A percentile compares a stretch with the other conserved stretches of the same genome.
Conservation (phyloP, 352 stramenopile genomes). For the Globisporangium yorkense region DNA sequence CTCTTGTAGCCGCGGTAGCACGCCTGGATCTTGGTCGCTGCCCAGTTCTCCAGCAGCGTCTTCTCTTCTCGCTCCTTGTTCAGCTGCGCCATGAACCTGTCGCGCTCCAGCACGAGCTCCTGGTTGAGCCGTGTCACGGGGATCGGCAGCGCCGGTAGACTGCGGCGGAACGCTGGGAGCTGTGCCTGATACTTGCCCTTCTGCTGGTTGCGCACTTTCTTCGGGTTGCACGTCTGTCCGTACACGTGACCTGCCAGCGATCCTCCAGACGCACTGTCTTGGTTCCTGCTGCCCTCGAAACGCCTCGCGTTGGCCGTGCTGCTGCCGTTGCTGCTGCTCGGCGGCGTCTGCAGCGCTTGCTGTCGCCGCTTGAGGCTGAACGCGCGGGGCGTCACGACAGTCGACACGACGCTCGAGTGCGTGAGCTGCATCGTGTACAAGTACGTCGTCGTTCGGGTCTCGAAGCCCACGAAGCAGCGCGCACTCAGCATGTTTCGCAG, state of each 20-base stretch:
- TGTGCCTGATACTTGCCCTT: constrained; percentile 41
- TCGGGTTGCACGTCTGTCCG: constrained; percentile 19
- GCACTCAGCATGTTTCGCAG: constrained; percentile 23
- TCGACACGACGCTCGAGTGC: constrained; percentile 60
- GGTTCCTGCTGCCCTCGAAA: constrained; percentile 15
- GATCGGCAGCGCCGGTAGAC: constrained; percentile 45
- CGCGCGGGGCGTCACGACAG: constrained; percentile 39
- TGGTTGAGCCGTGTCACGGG: constrained; percentile 41
- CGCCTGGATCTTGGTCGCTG: constrained; percentile 58
- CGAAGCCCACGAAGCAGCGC: constrained; percentile 33
- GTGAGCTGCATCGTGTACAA: constrained; percentile 54
- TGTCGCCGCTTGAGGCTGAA: constrained; percentile 17
- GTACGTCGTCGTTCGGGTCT: constrained; percentile 29
- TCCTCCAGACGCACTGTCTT: constrained; percentile 11
- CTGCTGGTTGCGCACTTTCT: constrained; percentile 21
- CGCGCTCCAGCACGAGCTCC: constrained; percentile 43
- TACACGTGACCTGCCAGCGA: constrained; percentile 21
- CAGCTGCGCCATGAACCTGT: constrained; percentile 59
- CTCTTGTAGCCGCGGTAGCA: constrained; percentile 45
- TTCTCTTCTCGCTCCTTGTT: constrained; percentile 45
- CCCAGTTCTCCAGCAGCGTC: constrained; percentile 41
- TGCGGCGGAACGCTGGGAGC: constrained; percentile 41
- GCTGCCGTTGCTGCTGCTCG: background rate
- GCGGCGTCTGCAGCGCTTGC: background rate
- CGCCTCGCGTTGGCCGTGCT: constrained; percentile 5